Percentiles rank a stretch among this genome's conserved stretches.
phyloP scores from a whole-genome alignment of 1,284 basidiomycete genomes.

The Acaromyces ingoldii region DNA sequence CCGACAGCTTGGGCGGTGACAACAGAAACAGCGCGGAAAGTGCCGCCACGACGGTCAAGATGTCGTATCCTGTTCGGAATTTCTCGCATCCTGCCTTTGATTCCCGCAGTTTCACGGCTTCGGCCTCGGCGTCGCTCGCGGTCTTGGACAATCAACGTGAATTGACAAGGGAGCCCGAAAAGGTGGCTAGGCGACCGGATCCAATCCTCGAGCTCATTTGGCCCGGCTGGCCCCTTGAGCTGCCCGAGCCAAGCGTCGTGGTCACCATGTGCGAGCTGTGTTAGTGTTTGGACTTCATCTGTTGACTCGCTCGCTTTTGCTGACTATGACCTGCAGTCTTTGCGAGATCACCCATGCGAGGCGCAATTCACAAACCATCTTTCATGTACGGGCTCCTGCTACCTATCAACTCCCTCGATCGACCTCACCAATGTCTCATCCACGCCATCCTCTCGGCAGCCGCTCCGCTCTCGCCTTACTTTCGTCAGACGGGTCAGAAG shows the following conservation, averaged over 20 bases:
- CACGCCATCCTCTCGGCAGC: constrained; percentile 13
- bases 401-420: constrained; percentile 5
- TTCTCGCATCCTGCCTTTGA: no score
- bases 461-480: constrained; percentile 12
- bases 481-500: no score
- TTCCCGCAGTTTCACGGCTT: no score
- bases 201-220: constrained; percentile 8
- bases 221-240: constrained; percentile 9
- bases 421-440: constrained; percentile 10
- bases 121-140: not conserved
- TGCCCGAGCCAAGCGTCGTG: constrained; percentile 7
- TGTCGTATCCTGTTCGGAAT: no score
- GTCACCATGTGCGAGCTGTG: not conserved
- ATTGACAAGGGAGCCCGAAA: not conserved
- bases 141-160: not conserved
- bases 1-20: not conserved
- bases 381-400: constrained; percentile 10
- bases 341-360: constrained; percentile 4
- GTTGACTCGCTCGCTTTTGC: not conserved
- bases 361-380: constrained; percentile 4
- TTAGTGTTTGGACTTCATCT: no score
- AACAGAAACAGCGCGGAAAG: not conserved
- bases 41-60: no score
- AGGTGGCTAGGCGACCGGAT: not conserved
- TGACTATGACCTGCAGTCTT: constrained; percentile 12